These are phyloP conservation scores for Hansenula sp. DNA, from an alignment of 1,139 yeast species.

Conservation along the genomic window DNA sequence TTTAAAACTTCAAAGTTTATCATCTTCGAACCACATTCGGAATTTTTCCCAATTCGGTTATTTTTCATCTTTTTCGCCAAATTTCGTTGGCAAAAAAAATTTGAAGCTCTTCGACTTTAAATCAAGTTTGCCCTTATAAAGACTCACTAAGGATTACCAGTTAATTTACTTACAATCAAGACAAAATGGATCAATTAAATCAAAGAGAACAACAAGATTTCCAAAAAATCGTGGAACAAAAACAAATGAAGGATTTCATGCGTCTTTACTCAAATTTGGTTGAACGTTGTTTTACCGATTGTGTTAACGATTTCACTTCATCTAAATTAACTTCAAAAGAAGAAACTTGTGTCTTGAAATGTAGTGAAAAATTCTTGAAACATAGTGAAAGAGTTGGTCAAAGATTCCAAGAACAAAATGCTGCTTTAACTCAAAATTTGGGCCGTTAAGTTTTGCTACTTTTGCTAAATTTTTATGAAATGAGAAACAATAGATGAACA, in stretches of 20 bases:
- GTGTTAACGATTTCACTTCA: constrained; percentile 97
- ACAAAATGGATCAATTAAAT: constrained; percentile 75
- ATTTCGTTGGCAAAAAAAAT: neutral
- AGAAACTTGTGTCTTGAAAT: constrained; percentile 77
- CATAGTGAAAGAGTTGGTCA: constrained; percentile 98
- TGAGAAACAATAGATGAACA: no score
- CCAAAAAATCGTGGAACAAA: constrained; percentile 91
- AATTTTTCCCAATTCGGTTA: neutral
- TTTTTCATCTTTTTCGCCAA: neutral
- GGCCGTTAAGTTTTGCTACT: constrained; percentile 21
- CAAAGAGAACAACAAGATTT: constrained; percentile 95
- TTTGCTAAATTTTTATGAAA: no score
- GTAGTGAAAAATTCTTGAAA: constrained; percentile 96
- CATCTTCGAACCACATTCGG: neutral
- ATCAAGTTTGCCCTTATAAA: neutral
- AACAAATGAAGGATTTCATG: constrained; percentile 99
- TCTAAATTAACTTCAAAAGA: constrained; percentile 82
- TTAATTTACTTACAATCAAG: constrained; percentile 8
- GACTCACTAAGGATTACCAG: no score
- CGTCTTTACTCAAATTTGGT: constrained; percentile 90
- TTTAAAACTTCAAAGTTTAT: no score
- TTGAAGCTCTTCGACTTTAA: neutral
- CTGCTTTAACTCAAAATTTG: constrained; percentile 44
- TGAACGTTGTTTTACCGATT: constrained; percentile 94
- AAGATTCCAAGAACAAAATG: constrained; percentile 97